Evolutionary conservation across 2,329 filamentous ascomycete genomes (phyloP), one percentile per base, ranked within the genome.

Genomic region (Aureobasidium vineae): DNA sequence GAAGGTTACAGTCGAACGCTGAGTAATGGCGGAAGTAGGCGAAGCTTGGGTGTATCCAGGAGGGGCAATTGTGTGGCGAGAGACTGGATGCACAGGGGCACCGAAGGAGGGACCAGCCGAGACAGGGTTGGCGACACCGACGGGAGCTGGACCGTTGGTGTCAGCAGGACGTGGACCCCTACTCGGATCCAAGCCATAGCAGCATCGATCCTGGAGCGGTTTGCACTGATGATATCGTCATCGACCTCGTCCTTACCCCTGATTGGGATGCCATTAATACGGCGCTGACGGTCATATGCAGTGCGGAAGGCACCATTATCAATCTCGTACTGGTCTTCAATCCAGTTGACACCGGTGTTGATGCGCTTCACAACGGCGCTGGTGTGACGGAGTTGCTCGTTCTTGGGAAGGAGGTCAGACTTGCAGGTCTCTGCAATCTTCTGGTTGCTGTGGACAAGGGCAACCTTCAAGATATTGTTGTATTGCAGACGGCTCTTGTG

Each of bases 391-490:
- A 36, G 8, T 38, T 23, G 33, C 13, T 57, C 15, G 15, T 41
- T 26, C 10, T 15, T 36, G 33, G 33, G 33, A 3, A 36, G 8
- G 3, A 10, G 8, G 33, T 36, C 33, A 10, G 33, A 36, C 33
- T 36, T 36, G 33, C 33, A 36, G 33, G 16, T 21, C 10, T 49
- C 26, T 19, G 43, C 23, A 10, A 64, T 54, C 6, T 36, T 23
- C 23, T 64, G 15, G 26, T 64, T 64, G 26, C 38, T 45, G 38
- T 31, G 36, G 2, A 33, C 8, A 7, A 64, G 49, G 2, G 8
- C 47, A 5, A 54, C 61, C 28, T 64, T 64, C 36, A 64, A n/a
- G 11, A 64, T 43, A 26, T 53, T 64, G 16, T 28, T 54, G 28
- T 64, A 64, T 7, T 53, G 47, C 4, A 64, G n/a, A 28, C 13